These are phyloP conservation scores for Alloteropsis angusta DNA, from an alignment of 202 grass and related monocot genomes.

Conservation along the genomic window DNA sequence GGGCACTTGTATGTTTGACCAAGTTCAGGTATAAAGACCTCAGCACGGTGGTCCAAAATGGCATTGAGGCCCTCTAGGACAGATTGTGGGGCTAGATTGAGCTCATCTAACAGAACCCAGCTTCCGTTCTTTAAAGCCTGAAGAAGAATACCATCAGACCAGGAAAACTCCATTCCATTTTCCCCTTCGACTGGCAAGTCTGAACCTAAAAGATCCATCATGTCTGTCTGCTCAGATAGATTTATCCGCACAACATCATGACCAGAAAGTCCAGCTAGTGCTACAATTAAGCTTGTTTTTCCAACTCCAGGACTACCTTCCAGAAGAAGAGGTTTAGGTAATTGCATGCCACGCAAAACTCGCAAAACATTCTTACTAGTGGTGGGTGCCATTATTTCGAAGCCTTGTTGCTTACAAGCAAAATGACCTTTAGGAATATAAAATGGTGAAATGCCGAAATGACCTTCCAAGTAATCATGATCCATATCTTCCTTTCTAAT, in stretches of 20 bases:
- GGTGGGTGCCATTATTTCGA: conserved; percentile 67
- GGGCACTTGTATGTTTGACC: conserved; percentile 74
- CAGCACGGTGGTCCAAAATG: conserved; percentile 91
- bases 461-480: conserved; percentile 32
- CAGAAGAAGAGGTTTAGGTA: conserved; percentile 83
- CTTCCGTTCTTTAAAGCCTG: conserved; percentile 93
- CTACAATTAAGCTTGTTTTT: conserved; percentile 89
- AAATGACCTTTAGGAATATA: conserved; percentile 64
- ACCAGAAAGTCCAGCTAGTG: conserved; percentile 67
- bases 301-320: conserved; percentile 98
- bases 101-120: conserved; percentile 97
- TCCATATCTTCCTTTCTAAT: conserved; percentile 27
- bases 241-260: conserved; percentile 87
- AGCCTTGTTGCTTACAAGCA: conserved; percentile 51
- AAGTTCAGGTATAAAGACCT: conserved; percentile 96
- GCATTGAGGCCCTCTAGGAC: conserved; percentile 93
- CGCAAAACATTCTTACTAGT: conserved; percentile 81
- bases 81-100: conserved; percentile 95
- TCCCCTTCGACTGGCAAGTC: conserved; percentile 71
- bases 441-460: conserved; percentile 72
- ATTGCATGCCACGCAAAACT: conserved; percentile 82
- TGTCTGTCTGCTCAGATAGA: conserved; percentile 96
- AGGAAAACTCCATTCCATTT: conserved; percentile 80
- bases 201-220: conserved; percentile 98
- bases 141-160: conserved; percentile 98